A percentile compares a stretch with the other conserved stretches of the same genome.
Evolutionary conservation across 2,329 filamentous ascomycete genomes (phyloP).

Genomic region (Fusarium zealandicum): DNA sequence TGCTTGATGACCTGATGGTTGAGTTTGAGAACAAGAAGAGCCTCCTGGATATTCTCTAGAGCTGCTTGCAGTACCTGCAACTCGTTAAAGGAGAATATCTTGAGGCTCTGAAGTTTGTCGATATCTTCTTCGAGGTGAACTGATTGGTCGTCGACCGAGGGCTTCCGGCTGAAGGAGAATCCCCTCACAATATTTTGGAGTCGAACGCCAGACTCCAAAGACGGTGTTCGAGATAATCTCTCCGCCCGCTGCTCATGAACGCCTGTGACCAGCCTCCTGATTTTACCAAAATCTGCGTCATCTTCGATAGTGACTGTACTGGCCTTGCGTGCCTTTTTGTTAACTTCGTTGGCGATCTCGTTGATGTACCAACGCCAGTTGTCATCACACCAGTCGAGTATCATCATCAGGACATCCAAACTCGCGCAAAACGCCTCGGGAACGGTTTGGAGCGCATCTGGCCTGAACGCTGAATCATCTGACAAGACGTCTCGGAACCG

Average conservation of each 20-base stretch:
- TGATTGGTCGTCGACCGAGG: not conserved
- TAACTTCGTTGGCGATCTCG: constrained; percentile 4
- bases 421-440: not conserved
- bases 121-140: not conserved
- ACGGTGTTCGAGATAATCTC: not conserved
- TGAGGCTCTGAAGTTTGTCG: not conserved
- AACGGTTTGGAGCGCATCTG: not conserved
- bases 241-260: not conserved
- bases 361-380: constrained; percentile 30
- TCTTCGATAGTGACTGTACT: constrained; percentile 6
- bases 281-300: not conserved
- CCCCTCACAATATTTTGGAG: not conserved
- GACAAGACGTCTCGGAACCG: constrained; percentile 2
- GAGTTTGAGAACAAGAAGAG: constrained; percentile 16
- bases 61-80: constrained; percentile 8
- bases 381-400: constrained; percentile 28
- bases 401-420: constrained; percentile 3
- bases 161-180: not conserved
- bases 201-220: not conserved
- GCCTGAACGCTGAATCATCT: not conserved
- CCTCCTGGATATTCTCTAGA: constrained; percentile 19
- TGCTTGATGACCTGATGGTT: constrained; percentile 21
- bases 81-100: constrained; percentile 8
- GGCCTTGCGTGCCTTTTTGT: not conserved
- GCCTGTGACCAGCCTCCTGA: not conserved